Percentiles rank a stretch among this genome's conserved stretches.
phyloP scores from a whole-genome alignment of 2,329 filamentous ascomycete species.

The Ophiostoma himal-ulmi region DNA sequence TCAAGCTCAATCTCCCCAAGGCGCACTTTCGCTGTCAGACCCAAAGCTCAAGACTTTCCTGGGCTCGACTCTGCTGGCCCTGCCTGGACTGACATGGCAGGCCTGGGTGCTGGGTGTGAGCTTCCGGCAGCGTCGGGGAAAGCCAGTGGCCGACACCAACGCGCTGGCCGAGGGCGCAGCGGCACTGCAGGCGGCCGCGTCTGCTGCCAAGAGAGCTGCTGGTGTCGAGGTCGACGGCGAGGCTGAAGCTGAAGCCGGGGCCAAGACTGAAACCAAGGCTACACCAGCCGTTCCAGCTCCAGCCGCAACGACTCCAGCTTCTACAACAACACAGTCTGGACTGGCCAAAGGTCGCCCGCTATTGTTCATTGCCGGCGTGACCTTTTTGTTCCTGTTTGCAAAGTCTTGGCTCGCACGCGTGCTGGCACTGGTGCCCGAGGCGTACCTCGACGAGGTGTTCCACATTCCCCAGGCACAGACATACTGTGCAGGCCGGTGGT shows the following conservation, averaged over 20 bases:
- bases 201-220: slow-evolving; percentile 17
- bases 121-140: slow-evolving; percentile 24
- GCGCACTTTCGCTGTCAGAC: slow-evolving; percentile 13
- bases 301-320: background rate
- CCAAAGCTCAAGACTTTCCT: slow-evolving; percentile 23
- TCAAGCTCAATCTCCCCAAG: background rate
- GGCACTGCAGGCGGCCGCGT: slow-evolving; percentile 4
- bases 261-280: background rate
- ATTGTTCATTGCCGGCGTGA: slow-evolving; percentile 21
- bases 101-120: slow-evolving; percentile 25
- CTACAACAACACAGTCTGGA: background rate
- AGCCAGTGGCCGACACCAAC: slow-evolving; percentile 19
- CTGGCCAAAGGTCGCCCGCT: slow-evolving; percentile 15
- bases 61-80: slow-evolving; percentile 25
- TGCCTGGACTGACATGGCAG: slow-evolving; percentile 26
- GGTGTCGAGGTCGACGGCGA: background rate
- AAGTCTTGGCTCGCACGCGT: slow-evolving; percentile 39
- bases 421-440: slow-evolving; percentile 41
- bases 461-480: slow-evolving; percentile 86
- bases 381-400: slow-evolving; percentile 30
- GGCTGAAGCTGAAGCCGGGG: background rate
- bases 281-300: background rate
- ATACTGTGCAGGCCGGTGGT: slow-evolving; percentile 71
- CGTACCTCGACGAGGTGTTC: slow-evolving; percentile 70
- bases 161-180: slow-evolving; percentile 17